Base-by-base conservation (phyloP, 2,329 filamentous ascomycete genomes). In the Ascomycota sp. region DNA sequence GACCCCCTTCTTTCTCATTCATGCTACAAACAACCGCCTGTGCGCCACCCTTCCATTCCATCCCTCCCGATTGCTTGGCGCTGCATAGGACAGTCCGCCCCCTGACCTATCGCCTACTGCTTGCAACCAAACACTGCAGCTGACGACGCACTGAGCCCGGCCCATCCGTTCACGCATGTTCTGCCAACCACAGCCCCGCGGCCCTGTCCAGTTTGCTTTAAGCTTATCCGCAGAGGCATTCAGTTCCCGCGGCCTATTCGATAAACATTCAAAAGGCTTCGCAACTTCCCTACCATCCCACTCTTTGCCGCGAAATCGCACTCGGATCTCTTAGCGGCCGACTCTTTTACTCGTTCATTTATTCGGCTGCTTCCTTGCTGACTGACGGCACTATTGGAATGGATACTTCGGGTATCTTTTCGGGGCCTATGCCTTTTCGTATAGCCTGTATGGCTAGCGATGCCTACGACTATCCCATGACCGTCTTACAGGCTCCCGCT, bases 341-440 rank as follows among this genome's bases (percentile, higher is more conserved):
- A 11, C 4, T 20, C 13, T 9, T 15, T 15, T 15, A 9, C 11
- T 26, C 25, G 12, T 10, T 7, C 12, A 12, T 9, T 15, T 10
- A 7, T 15, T 13, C 25, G 10, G 22, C 8, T 23, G 22, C 28
- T 7, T 27, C n/a, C 28, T 9, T 5, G 17, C 15, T 4, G 15
- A 17, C 15, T 17, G 15, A 19, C 19, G 28, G 4, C 26, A 15
- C 22, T 17, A 17, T 34, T 35, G 33, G 10, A 11, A 55, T 55
- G 52, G 50, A 44, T 51, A 48, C 45, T 32, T 50, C 52, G 40
- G 42, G 43, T 32, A 43, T 46, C 33, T 45, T 51, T 32, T 44
- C 53, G 27, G 51, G 53, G 38, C 58, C 60, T 36, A 51, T 53
- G 32, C 59, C 61, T 28, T 57, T 56, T 37, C 57, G 61, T 37